A percentile compares a stretch with the other conserved stretches of the same genome.
These are phyloP conservation scores for Trichoderma guizhouense DNA, from an alignment of 2,329 filamentous ascomycete genomes.

Conservation along the genomic window DNA sequence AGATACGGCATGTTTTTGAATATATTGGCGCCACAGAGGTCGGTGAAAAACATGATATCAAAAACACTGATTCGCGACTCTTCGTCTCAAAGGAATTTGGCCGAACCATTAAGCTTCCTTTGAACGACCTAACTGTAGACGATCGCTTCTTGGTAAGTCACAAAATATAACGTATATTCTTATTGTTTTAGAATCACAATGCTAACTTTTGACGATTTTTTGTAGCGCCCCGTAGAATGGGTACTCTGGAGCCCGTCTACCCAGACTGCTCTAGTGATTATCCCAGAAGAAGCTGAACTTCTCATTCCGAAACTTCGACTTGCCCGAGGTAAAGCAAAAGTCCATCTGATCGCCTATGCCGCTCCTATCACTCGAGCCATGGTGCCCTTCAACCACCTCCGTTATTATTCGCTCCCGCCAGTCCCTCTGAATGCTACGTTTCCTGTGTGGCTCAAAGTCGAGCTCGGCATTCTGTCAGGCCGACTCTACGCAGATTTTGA, in stretches of 20 bases:
- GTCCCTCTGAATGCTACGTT: slow-evolving; percentile 39
- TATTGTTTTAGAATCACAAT: not conserved
- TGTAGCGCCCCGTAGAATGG: slow-evolving; percentile 55
- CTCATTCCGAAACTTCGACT: slow-evolving; percentile 46
- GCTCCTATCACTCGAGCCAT: slow-evolving; percentile 59
- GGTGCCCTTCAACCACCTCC: slow-evolving; percentile 54
- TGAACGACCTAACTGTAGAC: not conserved
- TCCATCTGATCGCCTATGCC: slow-evolving; percentile 55
- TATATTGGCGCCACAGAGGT: slow-evolving; percentile 36
- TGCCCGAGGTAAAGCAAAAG: slow-evolving; percentile 17
- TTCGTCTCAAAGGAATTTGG: slow-evolving; percentile 34
- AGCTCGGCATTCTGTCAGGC: slow-evolving; percentile 59
- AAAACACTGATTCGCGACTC: slow-evolving; percentile 22
- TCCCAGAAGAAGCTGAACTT: slow-evolving; percentile 59
- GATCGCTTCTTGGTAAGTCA: slow-evolving; percentile 19
- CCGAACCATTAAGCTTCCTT: slow-evolving; percentile 11
- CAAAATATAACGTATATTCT: not conserved
- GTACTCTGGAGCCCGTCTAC: slow-evolving; percentile 51
- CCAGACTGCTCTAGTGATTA: slow-evolving; percentile 53
- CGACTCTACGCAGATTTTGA: slow-evolving; percentile 56
- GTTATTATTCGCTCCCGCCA: slow-evolving; percentile 50
- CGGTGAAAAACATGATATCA: slow-evolving; percentile 32
- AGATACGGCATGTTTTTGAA: slow-evolving; percentile 34
- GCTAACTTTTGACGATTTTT: not conserved
- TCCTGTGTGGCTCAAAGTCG: slow-evolving; percentile 52